Base-by-base conservation (phyloP, 768 basidiomycete genomes). In the Suillus hirtellus region DNA sequence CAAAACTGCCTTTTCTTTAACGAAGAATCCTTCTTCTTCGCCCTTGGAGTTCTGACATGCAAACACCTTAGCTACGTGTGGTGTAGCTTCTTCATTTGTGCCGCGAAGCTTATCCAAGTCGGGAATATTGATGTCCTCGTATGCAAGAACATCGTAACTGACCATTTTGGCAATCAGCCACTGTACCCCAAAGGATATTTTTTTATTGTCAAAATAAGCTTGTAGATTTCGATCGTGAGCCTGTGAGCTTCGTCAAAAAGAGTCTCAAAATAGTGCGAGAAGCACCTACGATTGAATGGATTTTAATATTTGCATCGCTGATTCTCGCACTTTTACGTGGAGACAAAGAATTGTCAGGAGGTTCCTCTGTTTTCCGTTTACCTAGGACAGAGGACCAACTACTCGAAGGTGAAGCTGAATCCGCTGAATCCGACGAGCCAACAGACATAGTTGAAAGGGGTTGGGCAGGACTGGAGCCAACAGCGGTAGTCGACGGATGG, bases 111-210 rank as follows among this genome's bases (percentile, higher is more conserved):
- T 59, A 35, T 73, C 69, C 1, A 85, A 68, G 3, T 60, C 63
- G 1, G 64, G 54, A 31, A 79, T 63, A 1, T 59, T 35, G 27
- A 84, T 70, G 3, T 76, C 61, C 0, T 75, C 68, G 60, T 76
- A 80, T 7, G 68, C 43, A 17, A 80, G 59, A 24, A 52, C 63
- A 1, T 71, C 69, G 1, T 66, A 66, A 27, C 76, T 75, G 52
- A 82, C 70, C 21, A 79, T 72, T 1, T 84, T 79, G 0, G 80
- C 82, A 31, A 87, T 77, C 66, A 86, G 84, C 73, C 82, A 87
- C 60, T 83, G 85, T 2, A 80, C 81, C 10, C 84, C 82, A 62
- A 77, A 82, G 2, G 78, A 75, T 5, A 84, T 63, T 1, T 71
- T 69, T 42, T 70, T 68, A 9, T 52, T 35, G n/a, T 77, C 67